Conservation (phyloP, 2,329 filamentous ascomycete genomes). For the Endothia cerciana region DNA sequence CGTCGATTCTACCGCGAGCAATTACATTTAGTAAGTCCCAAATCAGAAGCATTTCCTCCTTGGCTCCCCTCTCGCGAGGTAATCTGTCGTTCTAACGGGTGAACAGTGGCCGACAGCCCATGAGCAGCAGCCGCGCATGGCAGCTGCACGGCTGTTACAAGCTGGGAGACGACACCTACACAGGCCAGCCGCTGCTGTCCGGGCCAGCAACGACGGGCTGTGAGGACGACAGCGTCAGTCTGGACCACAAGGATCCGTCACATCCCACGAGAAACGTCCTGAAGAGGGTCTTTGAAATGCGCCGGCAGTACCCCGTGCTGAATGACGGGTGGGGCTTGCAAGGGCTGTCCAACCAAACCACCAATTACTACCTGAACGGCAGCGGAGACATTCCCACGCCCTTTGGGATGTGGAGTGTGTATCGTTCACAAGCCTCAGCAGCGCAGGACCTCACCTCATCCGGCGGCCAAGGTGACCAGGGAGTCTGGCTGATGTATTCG, state of each 20-base stretch:
- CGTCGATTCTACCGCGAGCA: slow-evolving; percentile 62
- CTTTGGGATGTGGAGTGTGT: slow-evolving; percentile 61
- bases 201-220: slow-evolving; percentile 56
- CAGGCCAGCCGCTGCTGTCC: slow-evolving; percentile 52
- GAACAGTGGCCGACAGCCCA: slow-evolving; percentile 61
- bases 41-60: background rate
- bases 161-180: slow-evolving; percentile 53
- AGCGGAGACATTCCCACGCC: slow-evolving; percentile 44
- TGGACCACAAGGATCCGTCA: slow-evolving; percentile 65
- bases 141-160: slow-evolving; percentile 65
- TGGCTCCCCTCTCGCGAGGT: background rate
- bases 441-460: slow-evolving; percentile 57
- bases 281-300: slow-evolving; percentile 64
- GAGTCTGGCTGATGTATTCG: slow-evolving; percentile 55
- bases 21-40: slow-evolving; percentile 51
- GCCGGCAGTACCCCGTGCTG: slow-evolving; percentile 57
- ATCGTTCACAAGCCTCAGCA: slow-evolving; percentile 52
- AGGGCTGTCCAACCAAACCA: slow-evolving; percentile 58
- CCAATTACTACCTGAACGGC: slow-evolving; percentile 33
- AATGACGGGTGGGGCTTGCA: slow-evolving; percentile 62
- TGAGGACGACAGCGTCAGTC: slow-evolving; percentile 55
- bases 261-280: slow-evolving; percentile 63
- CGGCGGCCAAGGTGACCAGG: slow-evolving; percentile 30
- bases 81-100: background rate
- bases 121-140: slow-evolving; percentile 65